phyloP scores from a whole-genome alignment of 106 monocot species.

The Dioscorea zingiberensis region DNA sequence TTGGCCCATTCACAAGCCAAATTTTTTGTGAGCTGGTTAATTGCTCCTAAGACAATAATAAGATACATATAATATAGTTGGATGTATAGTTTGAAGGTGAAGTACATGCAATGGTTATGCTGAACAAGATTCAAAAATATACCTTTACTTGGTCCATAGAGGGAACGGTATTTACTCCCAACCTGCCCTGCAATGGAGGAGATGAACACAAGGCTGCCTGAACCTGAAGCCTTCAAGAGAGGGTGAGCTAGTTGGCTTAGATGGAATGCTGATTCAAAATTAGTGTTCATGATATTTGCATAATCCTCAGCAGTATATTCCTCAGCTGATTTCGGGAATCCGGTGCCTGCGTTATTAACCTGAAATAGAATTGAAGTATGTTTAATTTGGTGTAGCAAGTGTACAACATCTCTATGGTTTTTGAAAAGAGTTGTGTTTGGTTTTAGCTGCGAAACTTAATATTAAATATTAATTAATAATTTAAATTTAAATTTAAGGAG shows the following conservation, averaged over 20 bases:
- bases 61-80: too few relatives aligned
- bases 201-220: constrained; percentile 32
- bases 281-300: constrained; percentile 24
- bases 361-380: not conserved
- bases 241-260: constrained; percentile 58
- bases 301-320: constrained; percentile 21
- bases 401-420: not conserved
- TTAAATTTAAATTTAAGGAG: too few relatives aligned
- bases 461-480: too few relatives aligned
- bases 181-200: constrained; percentile 39
- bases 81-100: too few relatives aligned
- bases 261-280: constrained; percentile 57
- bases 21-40: constrained; percentile 7
- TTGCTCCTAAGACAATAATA: not conserved
- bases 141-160: constrained; percentile 51
- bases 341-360: constrained; percentile 38
- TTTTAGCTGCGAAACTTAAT: too few relatives aligned
- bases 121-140: not conserved
- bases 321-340: constrained; percentile 3
- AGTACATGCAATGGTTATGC: not conserved
- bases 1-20: constrained; percentile 15
- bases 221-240: constrained; percentile 37
- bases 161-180: not conserved
- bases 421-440: too few relatives aligned
- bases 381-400: not conserved